Percentiles rank a stretch among this genome's conserved stretches.
Evolutionary conservation across 2,329 filamentous ascomycete genomes (phyloP).

Genomic region (Colletotrichum orchidophilum): DNA sequence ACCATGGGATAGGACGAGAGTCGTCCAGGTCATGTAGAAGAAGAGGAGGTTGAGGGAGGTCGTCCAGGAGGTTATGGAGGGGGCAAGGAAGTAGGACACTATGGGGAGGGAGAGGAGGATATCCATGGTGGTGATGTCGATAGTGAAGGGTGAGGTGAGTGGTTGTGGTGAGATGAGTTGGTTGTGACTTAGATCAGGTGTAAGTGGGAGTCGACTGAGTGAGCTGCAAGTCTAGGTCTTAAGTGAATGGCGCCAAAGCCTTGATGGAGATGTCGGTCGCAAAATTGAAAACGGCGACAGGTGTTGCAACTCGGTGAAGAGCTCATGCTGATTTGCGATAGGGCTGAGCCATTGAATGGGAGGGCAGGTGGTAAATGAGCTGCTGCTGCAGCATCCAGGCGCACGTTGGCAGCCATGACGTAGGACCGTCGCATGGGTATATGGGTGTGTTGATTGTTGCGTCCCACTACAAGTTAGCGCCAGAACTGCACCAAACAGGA

Average conservation of each 20-base stretch:
- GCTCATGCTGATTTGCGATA: neutral
- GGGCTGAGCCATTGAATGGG: neutral
- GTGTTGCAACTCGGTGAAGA: neutral
- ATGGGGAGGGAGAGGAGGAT: slow-evolving; percentile 78
- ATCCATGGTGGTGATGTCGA: slow-evolving; percentile 57
- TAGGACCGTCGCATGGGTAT: slow-evolving; percentile 5
- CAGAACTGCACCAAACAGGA: neutral
- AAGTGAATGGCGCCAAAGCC: neutral
- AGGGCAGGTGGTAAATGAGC: neutral
- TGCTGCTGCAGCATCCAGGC: neutral
- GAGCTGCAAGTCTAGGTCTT: too few species aligned
- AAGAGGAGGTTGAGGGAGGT: slow-evolving; percentile 87
- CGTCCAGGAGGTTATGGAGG: slow-evolving; percentile 72
- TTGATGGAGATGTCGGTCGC: neutral
- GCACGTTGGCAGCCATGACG: slow-evolving; percentile 25
- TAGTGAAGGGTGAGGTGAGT: neutral
- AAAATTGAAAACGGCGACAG: neutral
- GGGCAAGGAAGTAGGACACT: slow-evolving; percentile 72
- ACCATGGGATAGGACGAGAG: slow-evolving; percentile 80
- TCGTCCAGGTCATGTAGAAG: slow-evolving; percentile 91
- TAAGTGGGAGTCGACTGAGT: neutral
- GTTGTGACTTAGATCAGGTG: neutral
- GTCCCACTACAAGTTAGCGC: slow-evolving; percentile 12
- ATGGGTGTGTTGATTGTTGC: neutral
- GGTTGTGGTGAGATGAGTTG: neutral